Percentiles rank a stretch among this genome's conserved stretches.
Conservation (phyloP, 108 stramenopile species). For the Fragilariopsis cylindrus region DNA sequence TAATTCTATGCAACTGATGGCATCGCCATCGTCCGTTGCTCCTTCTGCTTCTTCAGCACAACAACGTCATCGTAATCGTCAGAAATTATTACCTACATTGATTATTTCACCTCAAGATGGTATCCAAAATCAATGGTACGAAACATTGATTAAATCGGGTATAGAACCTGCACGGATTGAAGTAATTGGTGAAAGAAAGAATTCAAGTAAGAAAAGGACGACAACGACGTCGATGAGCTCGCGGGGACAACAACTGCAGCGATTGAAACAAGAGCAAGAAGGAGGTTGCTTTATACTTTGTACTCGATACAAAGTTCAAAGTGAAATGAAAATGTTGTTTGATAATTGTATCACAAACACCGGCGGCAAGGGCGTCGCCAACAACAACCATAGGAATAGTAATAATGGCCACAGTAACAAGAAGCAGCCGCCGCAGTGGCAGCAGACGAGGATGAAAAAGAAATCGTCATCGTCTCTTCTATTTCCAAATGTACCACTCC, state of each 20-base stretch:
- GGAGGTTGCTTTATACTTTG: constrained; percentile 8
- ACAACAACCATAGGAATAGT: too few relatives aligned
- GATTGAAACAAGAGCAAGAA: background rate
- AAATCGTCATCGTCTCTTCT: constrained; percentile 10
- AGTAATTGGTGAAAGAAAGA: background rate
- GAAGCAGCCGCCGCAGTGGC: background rate
- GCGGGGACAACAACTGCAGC: background rate
- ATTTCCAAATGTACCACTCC: constrained; percentile 15
- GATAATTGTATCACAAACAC: background rate
- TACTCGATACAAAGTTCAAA: constrained; percentile 42
- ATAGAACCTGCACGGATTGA: background rate
- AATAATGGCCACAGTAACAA: too few relatives aligned
- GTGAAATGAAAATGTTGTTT: constrained; percentile 30
- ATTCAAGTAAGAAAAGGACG: background rate
- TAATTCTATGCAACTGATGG: constrained; percentile 9
- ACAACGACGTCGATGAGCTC: too few relatives aligned
- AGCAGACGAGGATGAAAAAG: background rate
- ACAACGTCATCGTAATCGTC: too few relatives aligned
- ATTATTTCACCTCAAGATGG: constrained; percentile 49
- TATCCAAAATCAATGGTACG: constrained; percentile 45
- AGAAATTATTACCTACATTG: constrained; percentile 24
- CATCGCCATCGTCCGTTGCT: too few relatives aligned
- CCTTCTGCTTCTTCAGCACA: too few relatives aligned
- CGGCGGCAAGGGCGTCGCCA: too few relatives aligned
- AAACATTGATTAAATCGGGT: constrained; percentile 28